Evolutionary conservation across 192 early-diverging fungal genomes (phyloP), one percentile per base, ranked within the genome.

Genomic region (Chytriomyces confervae): DNA sequence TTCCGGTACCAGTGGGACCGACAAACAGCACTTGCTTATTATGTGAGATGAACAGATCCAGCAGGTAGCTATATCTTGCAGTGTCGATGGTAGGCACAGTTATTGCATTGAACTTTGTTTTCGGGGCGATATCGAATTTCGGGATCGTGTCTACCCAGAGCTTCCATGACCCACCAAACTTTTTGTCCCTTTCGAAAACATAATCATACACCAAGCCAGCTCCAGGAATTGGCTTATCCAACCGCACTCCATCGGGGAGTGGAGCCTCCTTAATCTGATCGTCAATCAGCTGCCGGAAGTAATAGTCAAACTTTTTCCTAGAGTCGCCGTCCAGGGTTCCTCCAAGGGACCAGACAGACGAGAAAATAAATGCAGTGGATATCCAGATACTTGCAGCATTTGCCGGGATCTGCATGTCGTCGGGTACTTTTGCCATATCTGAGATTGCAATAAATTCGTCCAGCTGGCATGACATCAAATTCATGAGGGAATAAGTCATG

Each of bases 41-140:
- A 65, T 89, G 86, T 23, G 74, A 84, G 27, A 90, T 76, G 45
- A 84, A 84, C 48, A 87, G 72, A 45, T 90, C 88, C 9, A 89
- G 65, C 5, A 90, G 49, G 64, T 88, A 84, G 47, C 79, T 79
- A 66, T 86, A 90, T 50, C 88, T 78, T 5, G 82, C 83, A 10
- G 89, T 90, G 61, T 90, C 89, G 10, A 88, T 79, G 0, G 89
- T 90, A 11, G 89, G 89, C 6, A 90, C 86, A 5, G 87, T 90
- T 51, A 90, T 90, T 7, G 82, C 75, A 76, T 81, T 88, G 84
- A 86, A 90, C 61, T 82, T 88, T 18, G 83, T 76, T 72, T 85
- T 85, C 11, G 84, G 66, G 20, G 81, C 64, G 75, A 88, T 88
- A 44, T 90, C 84, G 57, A 84, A 89, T 57, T 85, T 88, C 29